Percentiles rank a stretch among this genome's conserved stretches.
Evolutionary conservation across 164 flowering plant species (phyloP).

Genomic region (Liquidambar formosana): DNA sequence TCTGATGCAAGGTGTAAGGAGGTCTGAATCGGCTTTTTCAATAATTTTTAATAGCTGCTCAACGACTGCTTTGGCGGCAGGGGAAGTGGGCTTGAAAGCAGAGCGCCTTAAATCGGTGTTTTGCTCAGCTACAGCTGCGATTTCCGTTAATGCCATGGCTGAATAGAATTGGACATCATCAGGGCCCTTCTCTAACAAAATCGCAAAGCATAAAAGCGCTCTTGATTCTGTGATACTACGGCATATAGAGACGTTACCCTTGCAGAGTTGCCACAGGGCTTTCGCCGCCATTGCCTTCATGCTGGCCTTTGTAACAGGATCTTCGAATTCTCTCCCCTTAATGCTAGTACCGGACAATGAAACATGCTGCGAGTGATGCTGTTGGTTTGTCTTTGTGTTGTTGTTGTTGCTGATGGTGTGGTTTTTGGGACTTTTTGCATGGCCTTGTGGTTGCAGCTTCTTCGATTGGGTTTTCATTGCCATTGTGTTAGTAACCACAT

Average conservation of each 20-base stretch:
- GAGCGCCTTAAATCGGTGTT: conserved; percentile 61
- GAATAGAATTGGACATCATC: conserved; percentile 67
- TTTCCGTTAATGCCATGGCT: conserved; percentile 83
- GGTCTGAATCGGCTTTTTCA: conserved; percentile 50
- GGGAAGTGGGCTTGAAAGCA: conserved; percentile 86
- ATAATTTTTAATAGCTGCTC: conserved; percentile 67
- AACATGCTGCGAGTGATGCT: conserved; percentile 14
- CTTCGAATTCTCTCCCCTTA: conserved; percentile 70
- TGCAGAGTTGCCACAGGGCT: conserved; percentile 66
- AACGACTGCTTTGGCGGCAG: conserved; percentile 76
- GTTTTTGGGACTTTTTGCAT: background rate
- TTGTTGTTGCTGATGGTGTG: conserved; percentile 3
- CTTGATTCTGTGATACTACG: conserved; percentile 75
- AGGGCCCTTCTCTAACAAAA: conserved; percentile 66
- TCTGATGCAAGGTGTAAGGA: conserved; percentile 60
- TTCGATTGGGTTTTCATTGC: conserved; percentile 27
- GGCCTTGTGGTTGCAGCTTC: conserved; percentile 1
- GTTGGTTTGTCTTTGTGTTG: conserved; percentile 4
- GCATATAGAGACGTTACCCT: conserved; percentile 55
- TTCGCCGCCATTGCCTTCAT: conserved; percentile 89
- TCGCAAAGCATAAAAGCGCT: conserved; percentile 76
- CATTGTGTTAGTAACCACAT: conserved; percentile 46
- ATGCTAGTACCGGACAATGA: conserved; percentile 52
- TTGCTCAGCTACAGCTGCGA: conserved; percentile 65
- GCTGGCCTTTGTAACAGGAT: conserved; percentile 58